Percentiles rank a stretch among this genome's conserved stretches.
Conservation (phyloP, 352 stramenopile species). For the Pythium aquatile region DNA sequence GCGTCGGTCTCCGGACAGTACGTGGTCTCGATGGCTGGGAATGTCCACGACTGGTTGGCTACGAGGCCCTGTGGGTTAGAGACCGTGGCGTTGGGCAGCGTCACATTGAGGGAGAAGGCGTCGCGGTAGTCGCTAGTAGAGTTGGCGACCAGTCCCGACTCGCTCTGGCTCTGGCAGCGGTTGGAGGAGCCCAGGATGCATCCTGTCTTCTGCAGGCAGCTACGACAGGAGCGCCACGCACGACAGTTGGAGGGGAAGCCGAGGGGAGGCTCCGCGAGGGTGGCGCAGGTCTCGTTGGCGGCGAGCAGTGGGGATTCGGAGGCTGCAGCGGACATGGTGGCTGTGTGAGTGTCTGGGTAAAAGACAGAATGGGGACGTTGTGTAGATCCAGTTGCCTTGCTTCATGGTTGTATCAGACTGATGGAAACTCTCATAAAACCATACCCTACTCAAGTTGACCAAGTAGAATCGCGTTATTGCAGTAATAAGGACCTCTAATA, state of each 20-base stretch:
- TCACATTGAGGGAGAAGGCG: background rate
- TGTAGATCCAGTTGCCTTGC: too few relatives aligned
- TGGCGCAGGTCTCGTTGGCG: background rate
- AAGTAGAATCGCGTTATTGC: too few relatives aligned
- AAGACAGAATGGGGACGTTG: too few relatives aligned
- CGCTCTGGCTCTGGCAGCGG: slow-evolving; percentile 2
- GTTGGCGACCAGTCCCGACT: background rate
- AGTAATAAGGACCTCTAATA: too few relatives aligned
- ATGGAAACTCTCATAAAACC: too few relatives aligned
- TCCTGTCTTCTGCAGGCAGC: slow-evolving; percentile 15
- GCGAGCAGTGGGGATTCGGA: background rate
- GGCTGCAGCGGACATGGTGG: background rate
- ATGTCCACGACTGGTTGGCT: slow-evolving; percentile 4
- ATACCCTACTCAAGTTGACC: too few relatives aligned
- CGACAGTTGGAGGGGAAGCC: slow-evolving; percentile 7
- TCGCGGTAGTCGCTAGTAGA: background rate
- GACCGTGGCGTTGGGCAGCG: background rate
- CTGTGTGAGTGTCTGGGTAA: too few relatives aligned
- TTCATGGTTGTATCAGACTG: too few relatives aligned
- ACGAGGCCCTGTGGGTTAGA: background rate
- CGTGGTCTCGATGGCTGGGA: slow-evolving; percentile 4
- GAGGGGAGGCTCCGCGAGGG: background rate
- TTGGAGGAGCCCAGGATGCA: slow-evolving; percentile 8
- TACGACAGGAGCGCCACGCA: slow-evolving; percentile 12
- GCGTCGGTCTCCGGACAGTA: slow-evolving; percentile 16